Base-by-base conservation (phyloP, 2,329 filamentous ascomycete species). In the Colletotrichum sansevieriae region DNA sequence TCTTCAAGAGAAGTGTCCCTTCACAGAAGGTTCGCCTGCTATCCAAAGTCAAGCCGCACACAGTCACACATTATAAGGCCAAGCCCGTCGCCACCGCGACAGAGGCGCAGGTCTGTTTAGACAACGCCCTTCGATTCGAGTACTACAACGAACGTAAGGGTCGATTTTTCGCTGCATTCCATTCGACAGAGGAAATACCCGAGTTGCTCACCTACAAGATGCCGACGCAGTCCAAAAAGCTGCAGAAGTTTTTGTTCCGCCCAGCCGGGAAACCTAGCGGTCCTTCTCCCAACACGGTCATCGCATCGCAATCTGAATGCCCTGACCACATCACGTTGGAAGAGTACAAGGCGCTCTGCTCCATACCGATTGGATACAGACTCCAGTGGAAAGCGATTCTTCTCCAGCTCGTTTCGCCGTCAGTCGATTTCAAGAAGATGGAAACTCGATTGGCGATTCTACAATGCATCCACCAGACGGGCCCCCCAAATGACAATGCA, bases 301-400 rank as follows among this genome's bases (percentile, higher is more conserved):
- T 91, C 12, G 82, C 88, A 0, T 75, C 73, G 1, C 85, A 88
- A 65, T 76, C 72, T 0, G 58, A 74, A 0, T 89, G 87, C 56
- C 87, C 88, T 0, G 11, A 64, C 0, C 72, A 82, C 22, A 77
- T 91, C 63, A 79, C 83, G 0, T 66, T 88, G 0, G 82, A 84
- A 0, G 87, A 91, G 61, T 90, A 83, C 73, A 84, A 86, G 58
- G 78, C 82, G 0, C 82, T 90, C n/a, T 79, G 80, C 0, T 73
- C 81, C 0, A 71, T 91, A 3, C 81, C 84, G 0, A 73, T 84
- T 1, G 87, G 87, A 0, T 66, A 79, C 18, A 73, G 75, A 1
- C 75, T 89, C 9, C 85, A 88, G 58, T 91, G 87, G 84, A 72
- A 79, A 9, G 90, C 89, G 61, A 83, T 91, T 3, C 73, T 88